These are phyloP conservation scores for Striga hermonthica DNA, from an alignment of 305 asterid genomes.

Conservation along the genomic window DNA sequence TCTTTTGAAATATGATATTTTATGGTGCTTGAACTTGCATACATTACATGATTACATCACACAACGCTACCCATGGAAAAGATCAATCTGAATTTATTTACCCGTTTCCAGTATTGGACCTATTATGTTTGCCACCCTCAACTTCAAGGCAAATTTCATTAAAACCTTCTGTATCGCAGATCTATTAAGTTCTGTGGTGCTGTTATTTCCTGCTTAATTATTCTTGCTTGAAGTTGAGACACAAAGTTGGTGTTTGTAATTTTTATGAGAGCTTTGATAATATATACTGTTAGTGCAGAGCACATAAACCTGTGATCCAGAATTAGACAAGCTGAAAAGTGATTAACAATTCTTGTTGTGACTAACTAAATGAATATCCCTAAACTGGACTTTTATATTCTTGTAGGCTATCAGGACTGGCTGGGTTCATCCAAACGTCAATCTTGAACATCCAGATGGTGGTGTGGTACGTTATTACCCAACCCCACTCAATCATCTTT, in stretches of 20 bases:
- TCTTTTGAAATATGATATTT: not conserved
- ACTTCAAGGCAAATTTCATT: too few species aligned
- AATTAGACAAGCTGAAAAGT: not conserved
- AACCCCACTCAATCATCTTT: slow-evolving; percentile 20
- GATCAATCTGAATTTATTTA: too few species aligned
- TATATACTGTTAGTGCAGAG: too few species aligned
- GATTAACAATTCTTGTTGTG: not conserved
- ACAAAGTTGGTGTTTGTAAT: not conserved
- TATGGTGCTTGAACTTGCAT: not conserved
- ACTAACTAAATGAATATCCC: slow-evolving; percentile 25
- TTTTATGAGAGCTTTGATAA: not conserved
- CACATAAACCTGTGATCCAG: too few species aligned
- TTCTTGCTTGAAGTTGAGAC: not conserved
- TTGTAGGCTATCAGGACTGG: slow-evolving; percentile 56
- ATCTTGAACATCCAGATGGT: slow-evolving; percentile 60
- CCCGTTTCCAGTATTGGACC: too few species aligned
- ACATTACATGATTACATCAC: not conserved
- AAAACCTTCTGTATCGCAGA: too few species aligned
- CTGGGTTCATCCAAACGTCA: slow-evolving; percentile 66
- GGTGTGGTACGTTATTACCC: slow-evolving; percentile 44
- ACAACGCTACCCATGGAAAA: not conserved
- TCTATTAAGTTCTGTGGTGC: too few species aligned
- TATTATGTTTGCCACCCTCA: too few species aligned
- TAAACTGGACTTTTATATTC: slow-evolving; percentile 31
- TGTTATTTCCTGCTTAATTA: not conserved